Base-by-base conservation (phyloP, 2,329 filamentous ascomycete genomes). In the Lasiodiplodia gonubiensis region DNA sequence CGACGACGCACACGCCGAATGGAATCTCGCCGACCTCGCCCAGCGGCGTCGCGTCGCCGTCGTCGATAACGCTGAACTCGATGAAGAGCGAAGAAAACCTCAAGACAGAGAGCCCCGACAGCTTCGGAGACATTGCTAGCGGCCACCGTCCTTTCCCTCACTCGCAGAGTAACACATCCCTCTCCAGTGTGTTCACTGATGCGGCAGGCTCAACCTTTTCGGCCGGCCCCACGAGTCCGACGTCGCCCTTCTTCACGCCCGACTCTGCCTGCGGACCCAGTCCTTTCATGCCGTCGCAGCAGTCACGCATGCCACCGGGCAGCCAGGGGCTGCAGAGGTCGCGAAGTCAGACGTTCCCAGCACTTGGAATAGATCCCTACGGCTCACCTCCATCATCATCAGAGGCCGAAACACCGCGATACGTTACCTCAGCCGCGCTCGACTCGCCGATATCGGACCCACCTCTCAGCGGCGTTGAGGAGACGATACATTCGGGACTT, bases 291-390 rank as follows among this genome's bases (percentile, higher is more conserved):
- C 81, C 84, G 27, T 84, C 82, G 10, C 82, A 82, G 67, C 84
- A 86, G 70, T 80, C 81, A 30, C 82, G 82, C 68, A 81, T 82
- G 42, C 81, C 81, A 65, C 81, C 80, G 48, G 77, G 79, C 52
- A 80, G 79, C 67, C 80, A 83, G 64, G 88, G 87, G 72, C 88
- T 90, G 71, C 90, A 91, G 72, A 86, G 92, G 67, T 92, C 92
- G n/a, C 86, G 93, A 74, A 95, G 92, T 77, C 93, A 96, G 78
- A 97, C 93, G 0, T 93, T 97, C 70, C 92, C 93, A 1, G 65
- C 65, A 53, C 81, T 92, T 51, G 88, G 88, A 55, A 83, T 90
- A 53, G 89, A 89, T 71, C 83, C 86, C 35, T 85, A 86, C 72
- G 82, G 86, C 69, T 82, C 84, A 42, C 82, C 83, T 30, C 74